Evolutionary conservation across 1,139 yeast genomes (phyloP), one percentile per base, ranked within the genome.

Genomic region (Debaryomyces udenii): DNA sequence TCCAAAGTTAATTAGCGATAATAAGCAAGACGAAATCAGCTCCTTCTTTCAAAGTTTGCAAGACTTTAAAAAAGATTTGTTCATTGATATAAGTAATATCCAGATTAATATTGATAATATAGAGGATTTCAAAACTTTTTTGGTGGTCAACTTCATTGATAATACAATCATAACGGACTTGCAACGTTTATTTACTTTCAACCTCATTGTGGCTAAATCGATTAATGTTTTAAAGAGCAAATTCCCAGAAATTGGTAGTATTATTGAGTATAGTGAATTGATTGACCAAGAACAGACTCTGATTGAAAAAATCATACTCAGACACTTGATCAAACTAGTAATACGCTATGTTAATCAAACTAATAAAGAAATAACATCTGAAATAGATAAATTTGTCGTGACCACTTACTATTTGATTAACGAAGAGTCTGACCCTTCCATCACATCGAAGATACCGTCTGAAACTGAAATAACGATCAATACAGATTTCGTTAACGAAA

Each of bases 111-210:
- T 39, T 7, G 38, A 29, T 3, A 33, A 39, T 2, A 28, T 24
- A 9, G 37, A 31, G 4, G 15, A 39, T 23, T 51, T 58, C 20
- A 26, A 42, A 10, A 18, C 42, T 15, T 42, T 47, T 15, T 43
- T 68, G 27, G 33, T 47, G 2, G 35, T 35, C 2, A 54, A 61
- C 20, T 66, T 68, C 44, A 59, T 59, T 9, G 44, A 50, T 3
- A 60, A 61, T 30, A 14, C 38, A 2, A 38, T 29, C 0, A 52
- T 69, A 4, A 52, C 45, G 11, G 41, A 43, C 6, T 46, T 61
- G 18, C 77, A 72, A 43, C 44, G 47, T n/a, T 44, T 55, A n/a
- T 60, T 50, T 37, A 62, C 59, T 34, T 55, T 67, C 30, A 59
- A 68, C 41, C 40, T 47, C 11, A 49, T 63, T 1, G 34, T 64